Base-by-base conservation (phyloP, 768 basidiomycete species). In the Rhizopogon vesiculosus region DNA sequence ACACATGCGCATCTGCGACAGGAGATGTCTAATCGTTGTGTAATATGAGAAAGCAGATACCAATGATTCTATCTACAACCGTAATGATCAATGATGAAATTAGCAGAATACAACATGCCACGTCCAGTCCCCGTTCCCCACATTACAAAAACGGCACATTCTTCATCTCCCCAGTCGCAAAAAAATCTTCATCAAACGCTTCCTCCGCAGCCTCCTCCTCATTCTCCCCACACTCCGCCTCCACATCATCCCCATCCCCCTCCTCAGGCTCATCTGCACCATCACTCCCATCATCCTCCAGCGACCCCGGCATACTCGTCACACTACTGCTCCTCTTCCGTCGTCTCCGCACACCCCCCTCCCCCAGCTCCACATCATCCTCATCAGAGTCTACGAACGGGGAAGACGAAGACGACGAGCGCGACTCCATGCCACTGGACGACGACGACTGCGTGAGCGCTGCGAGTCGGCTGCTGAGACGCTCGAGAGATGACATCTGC, bases 161-260 rank as follows among this genome's bases (percentile, higher is more conserved):
- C n/a, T 82, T 83, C 89, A 90, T 93, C 75, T 93, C 90, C 9
- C 85, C 91, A 29, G 86, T 82, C 35, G 87, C 89, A n/a, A n/a
- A n/a, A n/a, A n/a, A 55, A 22, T 91, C n/a, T n/a, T n/a, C 89
- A 60, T 92, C 88, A 57, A 91, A 86, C 12, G 82, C 84, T 55
- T 85, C 84, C 60, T 89, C 87, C 22, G 79, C 87, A 53, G 81
- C 83, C 52, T 85, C 84, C 51, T 81, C n/a, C n/a, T n/a, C n/a
- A n/a, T n/a, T n/a, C n/a, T n/a, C n/a, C n/a, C n/a, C n/a, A n/a
- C n/a, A n/a, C n/a, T n/a, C n/a, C n/a, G n/a, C n/a, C n/a, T n/a
- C n/a, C n/a, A n/a, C 80, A 22, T 81, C 82, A 16, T 70, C 69
- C 5, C 70, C 69, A 9, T 69, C 71, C 1, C 61, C n/a, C n/a